Conservation (phyloP, 768 basidiomycete species). For the Russula vinacea region DNA sequence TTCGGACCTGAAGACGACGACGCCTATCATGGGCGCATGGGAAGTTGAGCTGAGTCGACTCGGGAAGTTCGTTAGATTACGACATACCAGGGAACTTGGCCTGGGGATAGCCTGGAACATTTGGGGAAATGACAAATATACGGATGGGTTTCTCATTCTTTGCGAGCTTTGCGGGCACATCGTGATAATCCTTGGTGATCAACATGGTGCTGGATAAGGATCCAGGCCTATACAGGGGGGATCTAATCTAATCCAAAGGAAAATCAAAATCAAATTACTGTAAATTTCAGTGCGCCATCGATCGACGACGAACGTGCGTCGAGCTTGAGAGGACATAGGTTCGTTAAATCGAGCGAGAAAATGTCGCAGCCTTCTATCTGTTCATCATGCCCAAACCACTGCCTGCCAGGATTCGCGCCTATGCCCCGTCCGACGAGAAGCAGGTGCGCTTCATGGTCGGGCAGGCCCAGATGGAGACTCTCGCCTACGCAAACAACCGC, state of each 20-base stretch:
- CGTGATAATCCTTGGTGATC: slow-evolving; percentile 73
- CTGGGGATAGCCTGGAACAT: slow-evolving; percentile 75
- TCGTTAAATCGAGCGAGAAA: not conserved
- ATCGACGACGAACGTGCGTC: slow-evolving; percentile 32
- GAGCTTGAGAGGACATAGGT: not conserved
- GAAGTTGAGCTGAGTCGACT: not conserved
- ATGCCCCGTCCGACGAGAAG: slow-evolving; percentile 52
- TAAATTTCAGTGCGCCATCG: not conserved
- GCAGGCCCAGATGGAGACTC: slow-evolving; percentile 61
- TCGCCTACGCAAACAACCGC: slow-evolving; percentile 63
- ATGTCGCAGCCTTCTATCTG: not conserved
- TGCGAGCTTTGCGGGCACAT: slow-evolving; percentile 69
- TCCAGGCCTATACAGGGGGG: too few relatives aligned
- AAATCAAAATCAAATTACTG: too few relatives aligned
- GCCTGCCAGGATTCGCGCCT: slow-evolving; percentile 52
- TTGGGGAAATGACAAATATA: slow-evolving; percentile 80
- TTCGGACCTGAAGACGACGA: slow-evolving; percentile 73
- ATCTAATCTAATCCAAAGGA: slow-evolving; percentile 21
- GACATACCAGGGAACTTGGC: slow-evolving; percentile 81
- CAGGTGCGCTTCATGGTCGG: slow-evolving; percentile 61
- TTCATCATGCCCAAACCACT: slow-evolving; percentile 31
- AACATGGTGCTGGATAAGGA: slow-evolving; percentile 61
- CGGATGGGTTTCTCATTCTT: slow-evolving; percentile 62
- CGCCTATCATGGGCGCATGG: slow-evolving; percentile 46
- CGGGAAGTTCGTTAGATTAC: too few relatives aligned